phyloP scores from a whole-genome alignment of 1,139 yeast genomes.

The Scheffersomyces segobiensis region DNA sequence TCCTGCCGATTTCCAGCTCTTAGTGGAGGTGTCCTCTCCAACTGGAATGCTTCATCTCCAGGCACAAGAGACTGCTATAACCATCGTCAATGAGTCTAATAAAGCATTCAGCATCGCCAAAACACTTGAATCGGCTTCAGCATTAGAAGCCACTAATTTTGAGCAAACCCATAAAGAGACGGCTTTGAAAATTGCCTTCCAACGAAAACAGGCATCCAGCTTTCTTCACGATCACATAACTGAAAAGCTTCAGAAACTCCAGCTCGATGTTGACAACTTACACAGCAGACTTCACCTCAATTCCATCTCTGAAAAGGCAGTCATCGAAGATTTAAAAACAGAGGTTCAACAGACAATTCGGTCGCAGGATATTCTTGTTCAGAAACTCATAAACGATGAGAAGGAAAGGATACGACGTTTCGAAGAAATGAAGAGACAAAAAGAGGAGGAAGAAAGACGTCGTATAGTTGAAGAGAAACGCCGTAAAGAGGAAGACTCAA shows the following conservation, averaged over 20 bases:
- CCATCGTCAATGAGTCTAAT: background rate
- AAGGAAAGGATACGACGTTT: constrained; percentile 4
- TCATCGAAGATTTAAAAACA: background rate
- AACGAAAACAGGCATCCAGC: background rate
- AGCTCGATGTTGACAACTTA: background rate
- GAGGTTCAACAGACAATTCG: constrained; percentile 2
- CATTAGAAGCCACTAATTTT: background rate
- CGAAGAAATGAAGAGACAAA: constrained; percentile 1
- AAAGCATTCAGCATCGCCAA: background rate
- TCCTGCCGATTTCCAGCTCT: constrained; percentile 1
- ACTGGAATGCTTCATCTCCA: background rate
- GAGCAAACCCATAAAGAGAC: background rate
- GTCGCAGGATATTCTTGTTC: constrained; percentile 2
- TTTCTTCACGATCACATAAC: background rate
- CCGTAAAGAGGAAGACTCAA: constrained; percentile 15
- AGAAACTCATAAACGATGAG: constrained; percentile 7
- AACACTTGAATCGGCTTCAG: background rate
- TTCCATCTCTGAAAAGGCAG: background rate
- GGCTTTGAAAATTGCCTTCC: background rate
- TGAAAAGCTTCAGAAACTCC: background rate
- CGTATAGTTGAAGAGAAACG: constrained; percentile 2
- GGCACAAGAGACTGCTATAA: background rate
- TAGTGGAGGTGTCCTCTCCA: background rate
- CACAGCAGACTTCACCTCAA: background rate
- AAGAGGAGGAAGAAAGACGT: constrained; percentile 1